These are phyloP conservation scores for Syzygium malaccense DNA, from an alignment of 441 rosid species.

Conservation along the genomic window DNA sequence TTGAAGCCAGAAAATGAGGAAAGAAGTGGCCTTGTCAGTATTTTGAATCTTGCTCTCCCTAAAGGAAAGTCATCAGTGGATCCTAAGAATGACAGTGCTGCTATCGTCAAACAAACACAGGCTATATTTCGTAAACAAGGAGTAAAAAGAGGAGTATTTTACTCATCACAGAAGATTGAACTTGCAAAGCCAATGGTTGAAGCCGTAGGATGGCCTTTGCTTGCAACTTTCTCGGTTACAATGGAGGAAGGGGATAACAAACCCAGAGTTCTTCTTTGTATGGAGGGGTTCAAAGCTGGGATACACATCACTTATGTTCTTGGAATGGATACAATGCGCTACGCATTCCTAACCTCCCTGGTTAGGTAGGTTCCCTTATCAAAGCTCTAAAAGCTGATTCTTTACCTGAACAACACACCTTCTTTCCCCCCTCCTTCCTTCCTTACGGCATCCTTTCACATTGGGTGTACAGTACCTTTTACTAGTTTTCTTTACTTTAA, in stretches of 20 bases:
- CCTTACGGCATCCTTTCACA: background rate
- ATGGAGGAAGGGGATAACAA: conserved; percentile 99
- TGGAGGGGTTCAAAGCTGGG: conserved; percentile 99
- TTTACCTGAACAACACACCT: background rate
- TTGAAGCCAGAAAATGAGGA: conserved; percentile 90
- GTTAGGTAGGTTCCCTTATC: conserved; percentile 49
- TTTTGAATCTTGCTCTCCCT: conserved; percentile 93
- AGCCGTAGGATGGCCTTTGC: conserved; percentile 99
- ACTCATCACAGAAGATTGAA: conserved; percentile 69
- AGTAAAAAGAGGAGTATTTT: conserved; percentile 87
- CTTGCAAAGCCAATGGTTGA: conserved; percentile 97
- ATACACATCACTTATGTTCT: conserved; percentile 85
- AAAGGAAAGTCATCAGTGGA: conserved; percentile 65
- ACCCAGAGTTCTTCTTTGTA: conserved; percentile 83
- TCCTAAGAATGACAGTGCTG: conserved; percentile 84
- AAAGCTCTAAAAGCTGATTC: background rate
- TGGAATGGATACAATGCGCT: conserved; percentile 99
- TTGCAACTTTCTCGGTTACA: conserved; percentile 97
- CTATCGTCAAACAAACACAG: conserved; percentile 89
- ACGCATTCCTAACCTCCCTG: conserved; percentile 96
- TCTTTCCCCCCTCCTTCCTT: background rate
- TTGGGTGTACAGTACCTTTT: background rate
- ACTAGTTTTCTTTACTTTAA: background rate
- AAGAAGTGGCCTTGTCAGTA: conserved; percentile 81
- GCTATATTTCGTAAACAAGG: conserved; percentile 88